Percentiles rank a stretch among this genome's conserved stretches.
These are phyloP conservation scores for Cokeromyces recurvatus DNA, from an alignment of 371 early-diverging fungal genomes.

Conservation along the genomic window DNA sequence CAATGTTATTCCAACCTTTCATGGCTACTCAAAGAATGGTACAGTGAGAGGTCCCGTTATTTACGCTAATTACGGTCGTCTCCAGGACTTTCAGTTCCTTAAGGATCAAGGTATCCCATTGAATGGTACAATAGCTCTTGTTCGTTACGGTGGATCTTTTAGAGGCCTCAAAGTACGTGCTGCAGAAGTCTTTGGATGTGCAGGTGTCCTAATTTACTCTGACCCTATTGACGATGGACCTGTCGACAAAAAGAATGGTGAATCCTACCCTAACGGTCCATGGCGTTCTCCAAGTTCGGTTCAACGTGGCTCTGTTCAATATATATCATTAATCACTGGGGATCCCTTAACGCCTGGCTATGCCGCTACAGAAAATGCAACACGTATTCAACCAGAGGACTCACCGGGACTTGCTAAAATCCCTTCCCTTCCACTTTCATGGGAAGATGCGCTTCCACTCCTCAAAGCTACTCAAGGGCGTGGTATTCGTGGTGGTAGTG, in stretches of 20 bases:
- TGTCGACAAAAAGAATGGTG: slow-evolving; percentile 12
- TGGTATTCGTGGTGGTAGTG: slow-evolving; percentile 34
- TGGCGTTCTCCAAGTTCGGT: slow-evolving; percentile 62
- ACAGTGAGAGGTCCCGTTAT: slow-evolving; percentile 56
- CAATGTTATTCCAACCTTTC: slow-evolving; percentile 55
- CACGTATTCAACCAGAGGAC: slow-evolving; percentile 47
- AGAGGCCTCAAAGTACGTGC: slow-evolving; percentile 63
- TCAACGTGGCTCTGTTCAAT: slow-evolving; percentile 63
- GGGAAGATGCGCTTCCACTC: slow-evolving; percentile 58
- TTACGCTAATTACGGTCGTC: slow-evolving; percentile 65
- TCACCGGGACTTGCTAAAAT: slow-evolving; percentile 48
- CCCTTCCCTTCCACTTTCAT: slow-evolving; percentile 66
- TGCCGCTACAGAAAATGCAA: slow-evolving; percentile 52
- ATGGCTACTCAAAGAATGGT: slow-evolving; percentile 61
- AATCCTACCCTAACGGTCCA: slow-evolving; percentile 63
- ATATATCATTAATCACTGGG: slow-evolving; percentile 45
- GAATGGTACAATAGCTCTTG: slow-evolving; percentile 54
- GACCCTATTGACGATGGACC: slow-evolving; percentile 64
- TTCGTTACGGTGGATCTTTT: slow-evolving; percentile 59
- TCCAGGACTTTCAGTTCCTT: slow-evolving; percentile 55
- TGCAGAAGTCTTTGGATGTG: slow-evolving; percentile 55
- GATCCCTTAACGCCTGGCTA: slow-evolving; percentile 69
- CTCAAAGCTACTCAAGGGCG: slow-evolving; percentile 48
- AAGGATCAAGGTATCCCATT: slow-evolving; percentile 41
- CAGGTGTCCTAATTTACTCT: slow-evolving; percentile 58